Conservation (phyloP, 768 basidiomycete genomes). For the Termitomyces sp. region DNA sequence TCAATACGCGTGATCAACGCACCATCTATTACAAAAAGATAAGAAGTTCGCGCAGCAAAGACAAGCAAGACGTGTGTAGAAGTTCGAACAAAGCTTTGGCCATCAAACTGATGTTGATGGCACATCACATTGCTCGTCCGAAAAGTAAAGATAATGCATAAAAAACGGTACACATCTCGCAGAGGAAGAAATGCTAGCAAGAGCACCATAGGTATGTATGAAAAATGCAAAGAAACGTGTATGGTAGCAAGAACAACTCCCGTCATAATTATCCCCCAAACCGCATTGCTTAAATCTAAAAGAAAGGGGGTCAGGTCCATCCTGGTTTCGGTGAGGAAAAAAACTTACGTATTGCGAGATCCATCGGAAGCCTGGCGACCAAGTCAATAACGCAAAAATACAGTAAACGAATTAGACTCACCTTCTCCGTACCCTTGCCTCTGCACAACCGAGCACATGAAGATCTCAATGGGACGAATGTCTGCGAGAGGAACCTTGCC, state of each 20-base stretch:
- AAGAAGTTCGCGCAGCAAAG: not conserved
- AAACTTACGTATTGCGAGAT: conserved; percentile 89
- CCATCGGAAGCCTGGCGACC: conserved; percentile 83
- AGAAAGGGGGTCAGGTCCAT: not conserved
- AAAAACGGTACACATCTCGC: conserved; percentile 9
- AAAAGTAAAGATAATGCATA: conserved; percentile 2
- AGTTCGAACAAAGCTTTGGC: not conserved
- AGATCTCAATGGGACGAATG: conserved; percentile 97
- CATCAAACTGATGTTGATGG: not conserved
- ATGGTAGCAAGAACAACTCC: conserved; percentile 1
- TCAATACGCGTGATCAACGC: not conserved
- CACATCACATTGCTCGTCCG: not conserved
- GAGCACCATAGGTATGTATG: conserved; percentile 5
- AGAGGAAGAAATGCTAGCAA: conserved; percentile 3
- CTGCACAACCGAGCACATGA: conserved; percentile 99
- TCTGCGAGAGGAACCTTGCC: conserved; percentile 96
- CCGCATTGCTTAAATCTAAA: conserved; percentile 33
- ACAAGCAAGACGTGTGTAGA: not conserved
- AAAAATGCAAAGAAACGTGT: not conserved
- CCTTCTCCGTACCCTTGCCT: conserved; percentile 98
- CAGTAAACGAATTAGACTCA: conserved; percentile 22
- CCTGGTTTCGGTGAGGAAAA: not conserved
- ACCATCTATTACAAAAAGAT: not conserved
- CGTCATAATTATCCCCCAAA: conserved; percentile 2
- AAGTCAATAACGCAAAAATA: not conserved